Evolutionary conservation across 306 rosid species (phyloP).

Genomic region (Myrica gale): DNA sequence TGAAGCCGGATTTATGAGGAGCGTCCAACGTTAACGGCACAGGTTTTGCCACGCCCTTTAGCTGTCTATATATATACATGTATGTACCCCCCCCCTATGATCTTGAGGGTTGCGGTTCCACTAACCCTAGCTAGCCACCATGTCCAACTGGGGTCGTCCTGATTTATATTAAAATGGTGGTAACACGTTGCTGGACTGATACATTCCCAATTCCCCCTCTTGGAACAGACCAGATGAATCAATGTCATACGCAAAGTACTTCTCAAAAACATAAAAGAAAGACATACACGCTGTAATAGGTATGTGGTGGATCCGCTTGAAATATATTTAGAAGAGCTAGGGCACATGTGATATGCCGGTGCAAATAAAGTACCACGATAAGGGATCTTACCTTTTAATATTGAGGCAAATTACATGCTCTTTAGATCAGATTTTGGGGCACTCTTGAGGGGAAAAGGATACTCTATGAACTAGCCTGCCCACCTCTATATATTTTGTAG

Average conservation of each 20-base stretch:
- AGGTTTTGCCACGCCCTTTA: background rate
- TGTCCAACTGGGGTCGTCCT: background rate
- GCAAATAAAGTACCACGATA: background rate
- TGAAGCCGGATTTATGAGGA: background rate
- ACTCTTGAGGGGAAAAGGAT: background rate
- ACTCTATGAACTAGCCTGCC: background rate
- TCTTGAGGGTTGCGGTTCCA: no score
- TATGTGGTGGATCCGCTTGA: background rate
- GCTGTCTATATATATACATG: background rate
- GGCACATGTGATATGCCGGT: background rate
- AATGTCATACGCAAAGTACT: background rate
- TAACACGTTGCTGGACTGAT: background rate
- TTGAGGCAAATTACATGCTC: background rate
- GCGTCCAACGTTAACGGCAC: background rate
- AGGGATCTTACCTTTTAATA: background rate
- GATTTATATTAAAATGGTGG: background rate
- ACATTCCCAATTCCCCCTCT: constrained; percentile 13
- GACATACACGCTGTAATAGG: background rate
- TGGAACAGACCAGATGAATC: constrained; percentile 11
- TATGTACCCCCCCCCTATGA: background rate
- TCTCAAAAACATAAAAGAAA: background rate
- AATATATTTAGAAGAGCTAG: background rate
- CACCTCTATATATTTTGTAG: no score
- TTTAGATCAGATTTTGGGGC: background rate
- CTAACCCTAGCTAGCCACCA: no score